Base-by-base conservation (phyloP, 2,329 filamentous ascomycete genomes). In the Uncinocarpus reesii region DNA sequence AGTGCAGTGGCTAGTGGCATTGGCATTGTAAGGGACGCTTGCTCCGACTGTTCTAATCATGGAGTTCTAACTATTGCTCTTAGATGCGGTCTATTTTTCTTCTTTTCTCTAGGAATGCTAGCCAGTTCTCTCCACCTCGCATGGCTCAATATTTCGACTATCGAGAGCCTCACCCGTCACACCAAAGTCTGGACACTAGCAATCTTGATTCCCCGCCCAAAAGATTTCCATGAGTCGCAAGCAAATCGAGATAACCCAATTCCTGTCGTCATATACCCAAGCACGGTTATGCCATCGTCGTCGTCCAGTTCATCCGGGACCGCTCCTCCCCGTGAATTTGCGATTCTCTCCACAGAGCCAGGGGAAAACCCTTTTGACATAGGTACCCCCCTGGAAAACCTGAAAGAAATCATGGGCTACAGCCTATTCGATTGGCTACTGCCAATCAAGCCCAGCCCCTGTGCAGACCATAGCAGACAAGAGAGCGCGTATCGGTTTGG, bases 361-460 rank as follows among this genome's bases (percentile, higher is more conserved):
- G 82, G 85, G 7, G 82, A 92, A 56, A 95, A 95, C 56, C 86
- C 87, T 0, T 98, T 87, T 81, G 79, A 94, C 57, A 69, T 92
- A 0, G 86, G 84, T 1, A 69, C 63, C 24, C 67, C 68, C 7
- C 72, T 76, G 53, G 67, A 72, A 23, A 96, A 96, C 60, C 82
- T 88, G 68, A 78, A 79, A 54, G 76, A 82, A 11, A 78, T 95
- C 20, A 87, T 98, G 81, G 90, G 90, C 0, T 67, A 75, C 40
- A 77, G 68, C 16, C 54, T 80, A 1, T 52, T 82, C 11, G 84
- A 95, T 51, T 96, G 89, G 89, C 60, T 95, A 10, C 66, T 95
- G 1, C 90, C 90, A 0, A 63, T 94, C 28, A 78, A 73, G 49
- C 74, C 77, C 51, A 87, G 84, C 3, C 90, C 90, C 0, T 90